Evolutionary conservation across 305 asterid genomes (phyloP), one percentile per base, ranked within the genome.

Genomic region (Striga hermonthica): DNA sequence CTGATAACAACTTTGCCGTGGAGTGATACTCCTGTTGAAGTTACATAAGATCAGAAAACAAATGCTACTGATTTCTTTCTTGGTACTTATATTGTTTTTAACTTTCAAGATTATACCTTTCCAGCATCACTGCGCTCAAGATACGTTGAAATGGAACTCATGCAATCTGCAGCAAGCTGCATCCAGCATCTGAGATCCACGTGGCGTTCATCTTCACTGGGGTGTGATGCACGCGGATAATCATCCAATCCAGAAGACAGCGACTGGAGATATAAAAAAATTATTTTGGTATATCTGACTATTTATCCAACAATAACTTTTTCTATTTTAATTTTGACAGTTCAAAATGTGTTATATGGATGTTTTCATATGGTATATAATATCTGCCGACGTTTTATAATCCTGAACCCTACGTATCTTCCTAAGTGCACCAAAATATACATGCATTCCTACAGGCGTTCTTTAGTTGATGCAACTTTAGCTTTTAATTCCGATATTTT

Each of bases 141-240:
- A 74, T 90, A 78, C 78, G 80, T 82, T 64, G 90, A 78, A 68
- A 93, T 90, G 34, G 96, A 93, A 75, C 81, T 86, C 96, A 93
- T 82, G 81, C 95, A 88, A 80, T 88, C 95, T 65, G 99, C 95
- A 59, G 97, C 96, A 78, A 93, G 86, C 71, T 78, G 88, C 96
- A 93, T 88, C 99, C 99, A 93, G 80, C 99, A 93, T 80, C 99
- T 83, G 78, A 93, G 97, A 83, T 93, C 99, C 76, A 93, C 74
- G 62, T 93, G 99, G 35, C 95, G 92, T 75, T 93, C 99, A 68
- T 90, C 97, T 67, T 83, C 84, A 68, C 84, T 85, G 66, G 99
- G 99, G 77, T 93, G 99, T 65, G 99, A 90, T 69, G 99, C 99
- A 66, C 99, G 95, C 48, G 99, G 99, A 84, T 93, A 93, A 76